Evolutionary conservation across 176 grass and related monocot species (phyloP).

Genomic region (Carex parvula): DNA sequence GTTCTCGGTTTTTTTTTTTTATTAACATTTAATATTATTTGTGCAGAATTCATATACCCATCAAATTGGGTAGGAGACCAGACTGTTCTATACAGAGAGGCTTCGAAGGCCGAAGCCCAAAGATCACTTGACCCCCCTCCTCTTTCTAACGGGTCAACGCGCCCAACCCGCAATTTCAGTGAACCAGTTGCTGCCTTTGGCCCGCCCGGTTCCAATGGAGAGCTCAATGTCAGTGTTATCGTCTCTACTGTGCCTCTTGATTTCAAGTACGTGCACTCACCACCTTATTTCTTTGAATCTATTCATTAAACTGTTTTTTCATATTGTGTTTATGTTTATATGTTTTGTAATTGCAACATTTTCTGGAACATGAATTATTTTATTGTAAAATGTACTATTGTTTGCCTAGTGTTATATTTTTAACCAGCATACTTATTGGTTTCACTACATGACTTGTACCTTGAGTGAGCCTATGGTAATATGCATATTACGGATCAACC

Average conservation of each 20-base stretch:
- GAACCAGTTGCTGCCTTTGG: conserved; percentile 88
- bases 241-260: conserved; percentile 65
- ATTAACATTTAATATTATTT: neutral
- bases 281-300: neutral
- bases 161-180: conserved; percentile 27
- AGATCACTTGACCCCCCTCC: conserved; percentile 65
- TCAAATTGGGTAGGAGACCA: conserved; percentile 93
- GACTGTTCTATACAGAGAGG: conserved; percentile 62
- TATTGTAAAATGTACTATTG: neutral
- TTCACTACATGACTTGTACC: neutral
- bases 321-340: no score
- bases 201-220: conserved; percentile 70
- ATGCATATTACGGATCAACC: no score
- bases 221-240: conserved; percentile 90
- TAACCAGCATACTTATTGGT: neutral
- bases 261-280: conserved; percentile 53
- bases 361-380: neutral
- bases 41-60: conserved; percentile 87
- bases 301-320: neutral
- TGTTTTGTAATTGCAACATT: neutral
- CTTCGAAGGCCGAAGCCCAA: conserved; percentile 58
- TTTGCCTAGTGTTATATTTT: neutral
- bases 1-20: neutral
- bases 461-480: no score
- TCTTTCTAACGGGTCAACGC: conserved; percentile 17